These are phyloP conservation scores for Pleurostoma richardsiae DNA, from an alignment of 2,329 filamentous ascomycete species.

Conservation along the genomic window DNA sequence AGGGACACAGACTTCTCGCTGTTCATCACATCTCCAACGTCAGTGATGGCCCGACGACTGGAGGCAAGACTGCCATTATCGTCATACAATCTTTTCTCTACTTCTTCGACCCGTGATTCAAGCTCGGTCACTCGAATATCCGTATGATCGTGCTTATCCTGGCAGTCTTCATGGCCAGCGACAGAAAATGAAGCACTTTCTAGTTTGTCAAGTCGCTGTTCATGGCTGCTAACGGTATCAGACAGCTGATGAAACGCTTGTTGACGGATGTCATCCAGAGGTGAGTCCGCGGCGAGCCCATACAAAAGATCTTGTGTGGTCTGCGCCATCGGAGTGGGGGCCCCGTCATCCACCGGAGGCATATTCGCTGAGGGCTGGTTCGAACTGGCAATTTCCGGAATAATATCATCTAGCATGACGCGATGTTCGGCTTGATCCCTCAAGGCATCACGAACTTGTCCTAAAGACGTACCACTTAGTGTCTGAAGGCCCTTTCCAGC, in stretches of 20 bases:
- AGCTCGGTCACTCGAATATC: slow-evolving; percentile 67
- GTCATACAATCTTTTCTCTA: slow-evolving; percentile 46
- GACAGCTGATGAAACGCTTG: slow-evolving; percentile 39
- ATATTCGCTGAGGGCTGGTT: too few relatives aligned
- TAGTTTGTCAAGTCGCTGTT: slow-evolving; percentile 60
- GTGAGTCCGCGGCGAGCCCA: neutral
- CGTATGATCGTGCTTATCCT: slow-evolving; percentile 60
- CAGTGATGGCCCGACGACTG: slow-evolving; percentile 27
- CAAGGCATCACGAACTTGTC: slow-evolving; percentile 24
- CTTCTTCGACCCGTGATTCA: slow-evolving; percentile 57
- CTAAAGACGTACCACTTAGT: slow-evolving; percentile 33
- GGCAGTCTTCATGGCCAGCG: slow-evolving; percentile 62
- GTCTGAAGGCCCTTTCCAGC: slow-evolving; percentile 50
- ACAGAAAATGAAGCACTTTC: slow-evolving; percentile 67
- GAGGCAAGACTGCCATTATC: slow-evolving; percentile 35
- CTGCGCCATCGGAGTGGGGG: neutral
- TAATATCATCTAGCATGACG: too few relatives aligned
- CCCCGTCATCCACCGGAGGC: neutral
- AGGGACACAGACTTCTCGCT: slow-evolving; percentile 43
- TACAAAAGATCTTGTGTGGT: slow-evolving; percentile 1
- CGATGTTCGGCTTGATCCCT: slow-evolving; percentile 11
- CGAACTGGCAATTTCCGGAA: too few relatives aligned
- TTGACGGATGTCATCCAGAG: slow-evolving; percentile 6
- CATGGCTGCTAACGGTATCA: slow-evolving; percentile 54
- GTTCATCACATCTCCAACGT: slow-evolving; percentile 34